Evolutionary conservation across 129 eudicot species (phyloP).

Genomic region (Helichrysum umbraculigerum): DNA sequence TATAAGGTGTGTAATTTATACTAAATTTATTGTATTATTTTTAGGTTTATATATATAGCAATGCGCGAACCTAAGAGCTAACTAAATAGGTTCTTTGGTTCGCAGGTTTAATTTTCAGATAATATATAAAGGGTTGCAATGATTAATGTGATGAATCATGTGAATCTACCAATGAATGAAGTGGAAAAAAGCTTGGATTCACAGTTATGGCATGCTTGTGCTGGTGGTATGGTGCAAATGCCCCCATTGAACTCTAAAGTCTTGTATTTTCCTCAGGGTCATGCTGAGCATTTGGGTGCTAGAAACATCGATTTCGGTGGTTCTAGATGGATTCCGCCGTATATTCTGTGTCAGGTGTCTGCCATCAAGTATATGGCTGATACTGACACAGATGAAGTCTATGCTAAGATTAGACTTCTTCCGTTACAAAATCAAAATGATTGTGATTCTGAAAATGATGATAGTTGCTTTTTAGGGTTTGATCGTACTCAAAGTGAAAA

Average conservation of each 20-base stretch:
- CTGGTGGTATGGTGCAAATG: slow-evolving; percentile 87
- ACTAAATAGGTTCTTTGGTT: not conserved
- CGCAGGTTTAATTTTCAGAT: slow-evolving; percentile 12
- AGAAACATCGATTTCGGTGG: slow-evolving; percentile 41
- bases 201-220: slow-evolving; percentile 94
- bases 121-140: slow-evolving; percentile 6
- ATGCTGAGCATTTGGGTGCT: slow-evolving; percentile 57
- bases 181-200: slow-evolving; percentile 67
- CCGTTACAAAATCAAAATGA: slow-evolving; percentile 41
- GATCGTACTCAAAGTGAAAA: slow-evolving; percentile 38
- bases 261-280: slow-evolving; percentile 90
- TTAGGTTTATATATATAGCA: no score
- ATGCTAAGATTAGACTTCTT: slow-evolving; percentile 53
- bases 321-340: slow-evolving; percentile 48
- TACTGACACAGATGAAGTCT: slow-evolving; percentile 73
- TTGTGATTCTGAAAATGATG: slow-evolving; percentile 34
- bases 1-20: no score
- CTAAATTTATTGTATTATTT: no score
- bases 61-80: no score
- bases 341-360: slow-evolving; percentile 50
- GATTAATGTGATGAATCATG: slow-evolving; percentile 56
- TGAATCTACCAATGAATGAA: slow-evolving; percentile 57
- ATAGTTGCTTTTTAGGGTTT: slow-evolving; percentile 37
- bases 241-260: slow-evolving; percentile 69
- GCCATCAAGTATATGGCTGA: slow-evolving; percentile 65